A percentile compares a stretch with the other conserved stretches of the same genome.
Conservation (phyloP, 179 eudicot species). For the Silene noctiflora region DNA sequence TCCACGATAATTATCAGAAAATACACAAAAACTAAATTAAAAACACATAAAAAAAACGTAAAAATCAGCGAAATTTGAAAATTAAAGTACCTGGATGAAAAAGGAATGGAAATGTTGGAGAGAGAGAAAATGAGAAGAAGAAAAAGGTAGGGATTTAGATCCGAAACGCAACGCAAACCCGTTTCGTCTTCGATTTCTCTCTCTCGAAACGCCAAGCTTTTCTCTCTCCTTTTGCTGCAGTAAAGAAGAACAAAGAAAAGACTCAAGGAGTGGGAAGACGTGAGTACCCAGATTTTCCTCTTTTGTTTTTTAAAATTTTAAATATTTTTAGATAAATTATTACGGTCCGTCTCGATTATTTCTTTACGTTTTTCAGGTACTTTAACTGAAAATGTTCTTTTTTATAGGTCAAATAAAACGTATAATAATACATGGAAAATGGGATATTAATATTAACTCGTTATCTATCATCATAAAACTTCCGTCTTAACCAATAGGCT, state of each 20-base stretch:
- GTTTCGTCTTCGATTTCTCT: neutral
- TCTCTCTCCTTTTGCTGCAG: neutral
- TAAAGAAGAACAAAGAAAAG: neutral
- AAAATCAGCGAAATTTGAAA: neutral
- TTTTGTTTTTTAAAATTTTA: too few relatives aligned
- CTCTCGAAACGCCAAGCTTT: conserved; percentile 8
- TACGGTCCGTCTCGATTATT: too few relatives aligned
- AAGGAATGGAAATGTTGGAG: neutral
- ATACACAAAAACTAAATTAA: neutral
- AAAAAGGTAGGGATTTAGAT: neutral
- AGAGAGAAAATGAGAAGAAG: conserved; percentile 6
- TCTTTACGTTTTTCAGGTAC: too few relatives aligned
- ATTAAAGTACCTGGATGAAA: neutral
- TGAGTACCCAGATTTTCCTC: neutral
- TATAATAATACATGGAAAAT: too few relatives aligned
- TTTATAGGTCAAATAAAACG: too few relatives aligned
- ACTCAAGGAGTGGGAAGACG: neutral
- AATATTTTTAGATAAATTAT: too few relatives aligned
- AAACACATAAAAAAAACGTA: neutral
- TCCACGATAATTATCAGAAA: neutral
- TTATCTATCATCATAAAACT: too few relatives aligned
- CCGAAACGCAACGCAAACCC: conserved; percentile 2
- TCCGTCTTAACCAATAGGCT: too few relatives aligned
- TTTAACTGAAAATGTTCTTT: too few relatives aligned
- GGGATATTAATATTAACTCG: too few relatives aligned